phyloP scores from a whole-genome alignment of 2,329 filamentous ascomycete species.

The Cytospora piceae region DNA sequence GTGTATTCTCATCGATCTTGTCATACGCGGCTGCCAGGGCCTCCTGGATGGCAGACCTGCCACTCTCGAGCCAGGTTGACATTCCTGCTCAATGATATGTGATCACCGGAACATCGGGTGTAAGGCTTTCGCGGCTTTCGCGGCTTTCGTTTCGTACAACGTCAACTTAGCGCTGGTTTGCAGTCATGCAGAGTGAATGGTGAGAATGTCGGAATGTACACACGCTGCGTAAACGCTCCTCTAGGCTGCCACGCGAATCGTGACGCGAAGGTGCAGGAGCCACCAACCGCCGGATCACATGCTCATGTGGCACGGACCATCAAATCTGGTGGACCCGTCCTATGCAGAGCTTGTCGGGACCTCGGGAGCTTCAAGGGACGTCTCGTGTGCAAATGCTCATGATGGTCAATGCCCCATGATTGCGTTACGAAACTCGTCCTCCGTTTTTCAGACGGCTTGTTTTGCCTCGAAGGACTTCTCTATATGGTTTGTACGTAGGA shows the following conservation, averaged over 20 bases:
- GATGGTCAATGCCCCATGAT: too few species aligned
- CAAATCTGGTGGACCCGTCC: too few species aligned
- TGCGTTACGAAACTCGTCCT: neutral
- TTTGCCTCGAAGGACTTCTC: neutral
- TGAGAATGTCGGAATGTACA: neutral
- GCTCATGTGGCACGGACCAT: neutral
- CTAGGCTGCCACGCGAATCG: neutral
- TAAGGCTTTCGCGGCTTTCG: neutral
- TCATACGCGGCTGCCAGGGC: conserved; percentile 46
- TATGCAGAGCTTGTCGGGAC: neutral
- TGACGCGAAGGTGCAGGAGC: neutral
- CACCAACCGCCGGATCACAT: neutral
- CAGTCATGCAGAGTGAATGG: neutral
- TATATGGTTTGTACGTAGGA: too few species aligned
- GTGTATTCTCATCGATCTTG: conserved; percentile 44
- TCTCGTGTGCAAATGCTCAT: too few species aligned
- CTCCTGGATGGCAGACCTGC: conserved; percentile 45
- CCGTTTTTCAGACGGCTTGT: neutral
- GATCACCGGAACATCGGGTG: neutral
- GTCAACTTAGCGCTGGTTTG: neutral
- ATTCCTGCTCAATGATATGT: conserved; percentile 35
- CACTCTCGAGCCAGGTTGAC: conserved; percentile 46
- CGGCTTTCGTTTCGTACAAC: neutral
- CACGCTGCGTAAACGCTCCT: neutral
- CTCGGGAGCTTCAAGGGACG: too few species aligned